Conservation (phyloP, 129 eudicot species). For the Solidago caesia region DNA sequence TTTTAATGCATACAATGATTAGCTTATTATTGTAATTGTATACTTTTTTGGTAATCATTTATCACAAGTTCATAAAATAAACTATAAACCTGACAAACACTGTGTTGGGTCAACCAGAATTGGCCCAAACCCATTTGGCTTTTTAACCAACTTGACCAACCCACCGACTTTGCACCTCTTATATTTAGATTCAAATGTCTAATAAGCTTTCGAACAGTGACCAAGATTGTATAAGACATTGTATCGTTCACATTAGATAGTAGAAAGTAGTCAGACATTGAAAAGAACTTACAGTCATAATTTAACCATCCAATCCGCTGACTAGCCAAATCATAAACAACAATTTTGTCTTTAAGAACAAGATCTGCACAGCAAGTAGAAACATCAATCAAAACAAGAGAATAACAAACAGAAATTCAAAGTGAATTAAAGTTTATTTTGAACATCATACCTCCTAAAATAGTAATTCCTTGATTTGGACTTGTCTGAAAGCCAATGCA, state of each 20-base stretch:
- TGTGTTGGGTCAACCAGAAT: too few relatives aligned
- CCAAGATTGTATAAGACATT: neutral
- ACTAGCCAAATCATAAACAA: conserved; percentile 83
- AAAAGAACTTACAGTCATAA: conserved; percentile 75
- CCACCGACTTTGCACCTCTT: too few relatives aligned
- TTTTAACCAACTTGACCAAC: too few relatives aligned
- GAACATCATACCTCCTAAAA: conserved; percentile 75
- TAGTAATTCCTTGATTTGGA: conserved; percentile 75
- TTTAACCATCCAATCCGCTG: conserved; percentile 90
- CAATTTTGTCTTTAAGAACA: conserved; percentile 80
- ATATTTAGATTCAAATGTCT: too few relatives aligned
- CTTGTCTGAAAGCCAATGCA: conserved; percentile 87
- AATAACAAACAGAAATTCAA: neutral
- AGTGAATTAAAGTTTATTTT: neutral
- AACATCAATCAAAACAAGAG: conserved; percentile 7
- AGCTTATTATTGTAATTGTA: neutral
- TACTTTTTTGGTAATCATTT: neutral
- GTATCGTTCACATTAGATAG: neutral
- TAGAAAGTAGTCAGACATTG: neutral
- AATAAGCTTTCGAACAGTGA: neutral
- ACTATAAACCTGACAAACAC: too few relatives aligned
- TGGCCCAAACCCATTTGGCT: too few relatives aligned
- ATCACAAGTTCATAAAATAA: too few relatives aligned
- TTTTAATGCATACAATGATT: too few relatives aligned
- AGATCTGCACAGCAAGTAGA: conserved; percentile 53